These are phyloP conservation scores for Grigorovia humatica DNA, from an alignment of 805 yeast species.

Conservation along the genomic window DNA sequence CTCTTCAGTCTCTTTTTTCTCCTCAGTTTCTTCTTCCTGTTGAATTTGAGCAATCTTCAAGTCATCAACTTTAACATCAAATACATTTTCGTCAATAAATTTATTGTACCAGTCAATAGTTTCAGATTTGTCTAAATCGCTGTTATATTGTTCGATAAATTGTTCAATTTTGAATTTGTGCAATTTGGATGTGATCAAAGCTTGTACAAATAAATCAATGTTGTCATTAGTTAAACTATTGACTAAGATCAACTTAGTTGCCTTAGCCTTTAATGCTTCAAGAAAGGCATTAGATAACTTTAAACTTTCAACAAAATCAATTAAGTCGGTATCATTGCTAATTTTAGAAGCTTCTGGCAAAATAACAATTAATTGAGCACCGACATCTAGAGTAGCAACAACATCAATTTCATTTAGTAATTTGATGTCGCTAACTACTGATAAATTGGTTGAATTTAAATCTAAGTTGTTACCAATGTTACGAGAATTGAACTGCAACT, in stretches of 20 bases:
- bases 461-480: conserved; percentile 15
- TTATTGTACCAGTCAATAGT: background rate
- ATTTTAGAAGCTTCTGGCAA: conserved; percentile 24
- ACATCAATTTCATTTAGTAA: conserved; percentile 53
- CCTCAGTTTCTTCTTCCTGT: background rate
- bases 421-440: conserved; percentile 50
- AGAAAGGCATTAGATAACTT: conserved; percentile 40
- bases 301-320: conserved; percentile 42
- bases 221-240: conserved; percentile 39
- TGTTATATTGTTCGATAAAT: background rate
- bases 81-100: background rate
- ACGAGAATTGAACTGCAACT: conserved; percentile 31
- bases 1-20: background rate
- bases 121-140: background rate
- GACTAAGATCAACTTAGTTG: conserved; percentile 43
- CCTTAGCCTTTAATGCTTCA: conserved; percentile 41
- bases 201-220: conserved; percentile 18
- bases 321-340: conserved; percentile 28
- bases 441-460: conserved; percentile 52
- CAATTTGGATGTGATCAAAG: background rate
- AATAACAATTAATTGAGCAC: conserved; percentile 43
- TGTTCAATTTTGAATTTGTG: background rate
- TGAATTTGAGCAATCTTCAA: background rate
- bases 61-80: background rate
- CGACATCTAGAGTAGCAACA: conserved; percentile 44